Evolutionary conservation across 2,329 filamentous ascomycete genomes (phyloP).

Genomic region (Corniculantispora saksenae): DNA sequence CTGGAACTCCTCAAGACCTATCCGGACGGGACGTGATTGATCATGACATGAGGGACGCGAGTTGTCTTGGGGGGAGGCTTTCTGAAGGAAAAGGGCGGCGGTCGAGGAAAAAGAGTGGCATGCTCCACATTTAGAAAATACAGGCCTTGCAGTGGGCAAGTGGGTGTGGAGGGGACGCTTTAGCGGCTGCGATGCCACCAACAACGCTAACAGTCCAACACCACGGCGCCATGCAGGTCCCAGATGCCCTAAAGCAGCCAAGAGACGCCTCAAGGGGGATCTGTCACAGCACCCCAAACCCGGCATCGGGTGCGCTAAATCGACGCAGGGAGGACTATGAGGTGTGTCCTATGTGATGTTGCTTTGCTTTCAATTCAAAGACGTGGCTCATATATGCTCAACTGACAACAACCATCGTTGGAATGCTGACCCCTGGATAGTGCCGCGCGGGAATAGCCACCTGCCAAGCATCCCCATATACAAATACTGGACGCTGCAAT

Average conservation of each 20-base stretch:
- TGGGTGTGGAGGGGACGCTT: background rate
- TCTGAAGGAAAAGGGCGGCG: slow-evolving; percentile 14
- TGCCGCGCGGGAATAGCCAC: background rate
- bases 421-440: background rate
- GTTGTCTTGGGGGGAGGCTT: background rate
- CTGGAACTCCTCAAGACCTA: slow-evolving; percentile 16
- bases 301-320: background rate
- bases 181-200: background rate
- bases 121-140: slow-evolving; percentile 8
- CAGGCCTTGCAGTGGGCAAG: background rate
- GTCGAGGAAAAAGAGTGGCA: background rate
- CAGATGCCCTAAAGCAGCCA: slow-evolving; percentile 5
- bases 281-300: background rate
- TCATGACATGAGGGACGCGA: slow-evolving; percentile 10
- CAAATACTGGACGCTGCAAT: slow-evolving; percentile 7
- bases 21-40: slow-evolving; percentile 19
- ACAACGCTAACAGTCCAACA: too few relatives aligned
- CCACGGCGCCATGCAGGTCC: slow-evolving; percentile 5
- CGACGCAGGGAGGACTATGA: background rate
- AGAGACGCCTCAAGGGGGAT: background rate
- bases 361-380: too few relatives aligned
- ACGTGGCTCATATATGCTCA: too few relatives aligned
- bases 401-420: background rate
- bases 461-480: slow-evolving; percentile 1
- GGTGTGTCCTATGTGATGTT: too few relatives aligned